Percentiles rank a stretch among this genome's conserved stretches.
These are phyloP conservation scores for Cyclotella distinguenda DNA, from an alignment of 108 stramenopile genomes.

Conservation along the genomic window DNA sequence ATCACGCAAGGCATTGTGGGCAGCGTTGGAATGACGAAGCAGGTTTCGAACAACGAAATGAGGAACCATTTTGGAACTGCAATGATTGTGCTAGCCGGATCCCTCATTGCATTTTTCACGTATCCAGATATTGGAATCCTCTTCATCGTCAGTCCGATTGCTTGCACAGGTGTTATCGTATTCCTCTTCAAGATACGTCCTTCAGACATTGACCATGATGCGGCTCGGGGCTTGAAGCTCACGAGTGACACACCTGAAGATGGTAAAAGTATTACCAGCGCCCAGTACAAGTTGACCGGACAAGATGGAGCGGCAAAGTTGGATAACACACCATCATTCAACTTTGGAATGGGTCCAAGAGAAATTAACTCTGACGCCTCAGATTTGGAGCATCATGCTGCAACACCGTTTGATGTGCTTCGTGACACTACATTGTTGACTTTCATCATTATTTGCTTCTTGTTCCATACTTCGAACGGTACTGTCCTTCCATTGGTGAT, in stretches of 20 bases:
- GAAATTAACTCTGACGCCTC: slow-evolving; percentile 1
- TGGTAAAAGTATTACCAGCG: slow-evolving; percentile 1
- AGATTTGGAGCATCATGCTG: slow-evolving; percentile 41
- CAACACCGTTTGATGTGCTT: slow-evolving; percentile 70
- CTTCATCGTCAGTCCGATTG: slow-evolving; percentile 85
- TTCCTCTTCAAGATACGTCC: slow-evolving; percentile 72
- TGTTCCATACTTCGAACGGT: slow-evolving; percentile 86
- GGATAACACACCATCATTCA: slow-evolving; percentile 60
- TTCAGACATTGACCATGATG: slow-evolving; percentile 83
- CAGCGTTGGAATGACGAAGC: slow-evolving; percentile 78
- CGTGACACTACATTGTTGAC: slow-evolving; percentile 73
- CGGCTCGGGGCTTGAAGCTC: slow-evolving; percentile 76
- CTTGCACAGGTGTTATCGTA: slow-evolving; percentile 69
- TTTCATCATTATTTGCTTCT: slow-evolving; percentile 74
- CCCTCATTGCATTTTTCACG: slow-evolving; percentile 64
- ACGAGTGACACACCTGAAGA: slow-evolving; percentile 20
- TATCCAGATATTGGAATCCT: slow-evolving; percentile 76
- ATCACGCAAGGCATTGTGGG: slow-evolving; percentile 91
- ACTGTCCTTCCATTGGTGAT: slow-evolving; percentile 86
- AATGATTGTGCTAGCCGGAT: slow-evolving; percentile 73
- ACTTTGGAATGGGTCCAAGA: slow-evolving; percentile 35
- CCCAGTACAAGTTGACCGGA: slow-evolving; percentile 19
- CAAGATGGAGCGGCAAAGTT: slow-evolving; percentile 26
- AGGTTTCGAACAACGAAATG: slow-evolving; percentile 86
- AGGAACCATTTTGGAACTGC: slow-evolving; percentile 90